Evolutionary conservation across 2,329 filamentous ascomycete genomes (phyloP).

Genomic region (Trichophyton schoenleinii): DNA sequence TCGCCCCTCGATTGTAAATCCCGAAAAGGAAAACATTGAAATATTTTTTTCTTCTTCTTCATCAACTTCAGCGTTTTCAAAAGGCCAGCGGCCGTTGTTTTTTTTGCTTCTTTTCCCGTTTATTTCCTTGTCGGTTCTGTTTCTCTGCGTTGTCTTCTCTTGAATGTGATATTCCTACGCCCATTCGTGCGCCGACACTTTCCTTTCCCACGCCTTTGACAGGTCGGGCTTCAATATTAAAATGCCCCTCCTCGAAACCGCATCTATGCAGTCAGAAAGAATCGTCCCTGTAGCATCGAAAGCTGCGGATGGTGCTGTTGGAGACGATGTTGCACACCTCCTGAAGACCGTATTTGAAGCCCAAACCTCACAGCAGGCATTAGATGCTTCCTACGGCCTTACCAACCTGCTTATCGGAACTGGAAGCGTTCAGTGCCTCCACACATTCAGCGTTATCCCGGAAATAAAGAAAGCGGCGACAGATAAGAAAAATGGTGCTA

Average conservation of each 20-base stretch:
- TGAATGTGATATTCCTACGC: neutral
- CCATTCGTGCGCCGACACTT: neutral
- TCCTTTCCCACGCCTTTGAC: constrained; percentile 17
- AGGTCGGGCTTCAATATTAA: constrained; percentile 26
- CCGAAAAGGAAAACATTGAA: neutral
- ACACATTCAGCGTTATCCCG: constrained; percentile 49
- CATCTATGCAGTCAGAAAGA: neutral
- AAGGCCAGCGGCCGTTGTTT: neutral
- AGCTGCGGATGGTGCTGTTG: constrained; percentile 21
- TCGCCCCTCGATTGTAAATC: neutral
- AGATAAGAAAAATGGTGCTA: constrained; percentile 85
- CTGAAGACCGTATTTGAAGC: constrained; percentile 57
- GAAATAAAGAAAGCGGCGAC: constrained; percentile 63
- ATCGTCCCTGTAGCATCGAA: constrained; percentile 12
- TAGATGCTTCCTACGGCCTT: constrained; percentile 55
- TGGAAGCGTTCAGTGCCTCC: constrained; percentile 50
- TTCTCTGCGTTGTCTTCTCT: neutral
- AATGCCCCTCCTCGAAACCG: constrained; percentile 30
- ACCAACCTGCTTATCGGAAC: constrained; percentile 53
- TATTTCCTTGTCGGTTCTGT: neutral
- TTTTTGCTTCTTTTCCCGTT: neutral
- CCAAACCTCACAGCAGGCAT: constrained; percentile 54
- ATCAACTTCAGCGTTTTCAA: neutral
- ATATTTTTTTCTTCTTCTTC: neutral
- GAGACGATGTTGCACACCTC: constrained; percentile 53